Conservation (phyloP, 129 eudicot genomes). For the Lactuca saligna region DNA sequence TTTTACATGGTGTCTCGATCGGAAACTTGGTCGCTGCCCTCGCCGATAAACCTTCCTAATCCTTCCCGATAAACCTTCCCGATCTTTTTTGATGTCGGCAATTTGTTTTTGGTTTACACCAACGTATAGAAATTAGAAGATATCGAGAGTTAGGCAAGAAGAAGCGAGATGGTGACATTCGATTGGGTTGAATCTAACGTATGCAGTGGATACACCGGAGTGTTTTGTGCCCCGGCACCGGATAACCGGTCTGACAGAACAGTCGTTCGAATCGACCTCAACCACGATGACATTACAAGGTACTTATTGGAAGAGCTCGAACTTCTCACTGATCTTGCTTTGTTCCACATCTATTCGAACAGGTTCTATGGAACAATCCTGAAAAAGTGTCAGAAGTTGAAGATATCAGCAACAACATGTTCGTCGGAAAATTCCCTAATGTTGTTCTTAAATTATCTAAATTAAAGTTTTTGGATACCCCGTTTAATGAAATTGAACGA, state of each 20-base stretch:
- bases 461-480: constrained; percentile 63
- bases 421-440: constrained; percentile 82
- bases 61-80: too few species aligned
- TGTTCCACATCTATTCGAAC: constrained; percentile 75
- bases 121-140: too few species aligned
- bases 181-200: constrained; percentile 85
- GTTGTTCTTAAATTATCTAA: constrained; percentile 62
- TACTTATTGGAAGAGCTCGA: constrained; percentile 85
- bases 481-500: constrained; percentile 89
- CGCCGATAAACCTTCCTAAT: too few species aligned
- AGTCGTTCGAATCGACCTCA: constrained; percentile 84
- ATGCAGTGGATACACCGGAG: constrained; percentile 55
- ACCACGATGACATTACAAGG: constrained; percentile 92
- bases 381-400: constrained; percentile 53
- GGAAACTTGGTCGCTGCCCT: too few species aligned
- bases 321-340: constrained; percentile 64
- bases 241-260: constrained; percentile 38
- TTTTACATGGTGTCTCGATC: too few species aligned
- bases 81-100: too few species aligned
- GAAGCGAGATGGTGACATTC: too few species aligned
- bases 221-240: constrained; percentile 79
- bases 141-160: too few species aligned
- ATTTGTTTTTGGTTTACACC: too few species aligned
- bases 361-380: constrained; percentile 84
- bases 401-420: constrained; percentile 85